Base-by-base conservation (phyloP, 1,284 basidiomycete species). In the Irpex rosettiformis region DNA sequence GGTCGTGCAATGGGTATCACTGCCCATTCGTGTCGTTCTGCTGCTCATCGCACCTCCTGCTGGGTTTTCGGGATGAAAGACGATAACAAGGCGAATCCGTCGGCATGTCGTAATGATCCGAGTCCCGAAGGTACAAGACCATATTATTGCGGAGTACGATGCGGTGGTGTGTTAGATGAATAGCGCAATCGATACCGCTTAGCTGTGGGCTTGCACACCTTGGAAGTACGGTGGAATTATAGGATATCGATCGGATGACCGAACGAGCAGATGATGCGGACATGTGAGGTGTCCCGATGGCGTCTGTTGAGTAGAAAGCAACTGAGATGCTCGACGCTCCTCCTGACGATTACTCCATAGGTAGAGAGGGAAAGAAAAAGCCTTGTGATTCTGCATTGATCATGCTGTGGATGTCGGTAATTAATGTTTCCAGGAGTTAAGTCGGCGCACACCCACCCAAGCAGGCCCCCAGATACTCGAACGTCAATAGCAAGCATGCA, bases 81-180 rank as follows among this genome's bases (percentile, higher is more conserved):
- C 43, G 33, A 37, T 37, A 37, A 37, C 33, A 37, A 37, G 10
- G 16, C 33, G 16, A 37, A 16, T 11, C 10, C 33, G 33, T 47
- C 43, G 43, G 43, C n/a, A 47, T 47, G 43, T 47, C 43, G 43
- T 47, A 47, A 47, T 47, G 43, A 47, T 47, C 43, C 43, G 43
- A 24, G 43, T 18, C 18, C 43, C 33, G 33, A 37, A 16, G 33
- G n/a, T n/a, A n/a, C n/a, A n/a, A n/a, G n/a, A n/a, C n/a, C n/a
- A 37, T 37, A 37, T 37, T 16, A 16, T 37, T 37, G 33, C 33
- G 33, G 33, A 37, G n/a, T 37, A 37, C 33, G 33, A 16, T 37
- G 33, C 16, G 33, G 33, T 37, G 33, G 33, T 37, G 16, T 11
- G 10, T 16, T 37, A 18, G 8, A 24, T 47, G 43, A 47, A 47